Conservation (phyloP, 768 basidiomycete genomes). For the Pholiota molesta region DNA sequence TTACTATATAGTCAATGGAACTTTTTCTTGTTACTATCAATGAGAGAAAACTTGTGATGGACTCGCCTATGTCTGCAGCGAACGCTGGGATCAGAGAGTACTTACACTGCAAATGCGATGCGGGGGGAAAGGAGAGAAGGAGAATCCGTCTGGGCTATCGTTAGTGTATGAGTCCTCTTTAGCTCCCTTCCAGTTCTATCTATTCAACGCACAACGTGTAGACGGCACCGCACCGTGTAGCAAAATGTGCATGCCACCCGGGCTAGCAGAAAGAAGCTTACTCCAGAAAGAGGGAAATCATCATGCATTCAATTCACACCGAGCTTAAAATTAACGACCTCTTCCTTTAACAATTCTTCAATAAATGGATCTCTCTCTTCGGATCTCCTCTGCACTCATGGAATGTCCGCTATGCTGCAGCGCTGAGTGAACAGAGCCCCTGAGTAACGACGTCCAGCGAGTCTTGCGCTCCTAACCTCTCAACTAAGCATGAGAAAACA, state of each 20-base stretch:
- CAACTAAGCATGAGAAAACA: neutral
- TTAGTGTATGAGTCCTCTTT: neutral
- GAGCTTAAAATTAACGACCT: neutral
- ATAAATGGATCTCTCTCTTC: neutral
- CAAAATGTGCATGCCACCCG: conserved; percentile 2
- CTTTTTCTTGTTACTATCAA: neutral
- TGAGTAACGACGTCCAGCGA: neutral
- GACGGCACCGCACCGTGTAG: conserved; percentile 5
- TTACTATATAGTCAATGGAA: conserved; percentile 6
- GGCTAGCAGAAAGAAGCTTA: conserved; percentile 15
- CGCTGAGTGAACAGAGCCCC: neutral
- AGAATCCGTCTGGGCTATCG: neutral
- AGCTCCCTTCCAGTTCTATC: conserved; percentile 5
- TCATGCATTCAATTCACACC: conserved; percentile 7
- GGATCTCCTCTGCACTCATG: neutral
- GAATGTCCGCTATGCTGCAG: neutral
- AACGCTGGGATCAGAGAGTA: neutral
- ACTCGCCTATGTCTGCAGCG: neutral
- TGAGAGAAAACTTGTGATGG: neutral
- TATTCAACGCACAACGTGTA: conserved; percentile 18
- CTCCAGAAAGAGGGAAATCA: conserved; percentile 6
- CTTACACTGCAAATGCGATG: neutral
- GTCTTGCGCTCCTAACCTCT: neutral
- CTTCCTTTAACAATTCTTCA: neutral
- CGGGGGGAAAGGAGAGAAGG: neutral